A percentile compares a stretch with the other conserved stretches of the same genome.
Evolutionary conservation across 257 asterid species (phyloP).

Genomic region (Dorcoceras hygrometricum): DNA sequence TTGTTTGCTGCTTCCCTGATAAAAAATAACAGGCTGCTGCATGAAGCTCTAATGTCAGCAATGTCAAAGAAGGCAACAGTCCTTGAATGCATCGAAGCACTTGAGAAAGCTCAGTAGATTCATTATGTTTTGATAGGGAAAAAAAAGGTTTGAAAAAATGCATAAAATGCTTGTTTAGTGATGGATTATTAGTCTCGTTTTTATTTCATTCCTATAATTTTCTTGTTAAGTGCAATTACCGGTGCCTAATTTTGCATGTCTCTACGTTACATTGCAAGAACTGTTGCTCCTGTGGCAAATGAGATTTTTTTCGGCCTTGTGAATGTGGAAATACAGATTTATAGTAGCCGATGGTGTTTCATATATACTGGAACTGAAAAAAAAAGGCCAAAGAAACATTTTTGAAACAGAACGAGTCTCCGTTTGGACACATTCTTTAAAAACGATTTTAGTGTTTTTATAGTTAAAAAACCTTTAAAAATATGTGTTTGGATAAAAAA

Average conservation of each 20-base stretch:
- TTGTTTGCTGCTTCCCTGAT: conserved; percentile 77
- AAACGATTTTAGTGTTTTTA: too few species aligned
- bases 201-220: background rate
- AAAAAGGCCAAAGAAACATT: too few species aligned
- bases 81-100: conserved; percentile 85
- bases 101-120: conserved; percentile 58
- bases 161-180: background rate
- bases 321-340: too few species aligned
- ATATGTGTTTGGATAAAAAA: too few species aligned
- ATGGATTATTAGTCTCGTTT: background rate
- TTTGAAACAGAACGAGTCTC: too few species aligned
- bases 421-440: too few species aligned
- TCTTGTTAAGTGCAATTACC: background rate
- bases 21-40: conserved; percentile 58
- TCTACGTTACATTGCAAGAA: background rate
- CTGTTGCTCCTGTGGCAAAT: background rate
- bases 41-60: conserved; percentile 74
- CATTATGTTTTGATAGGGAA: background rate
- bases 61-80: conserved; percentile 84
- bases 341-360: too few species aligned
- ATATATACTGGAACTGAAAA: too few species aligned
- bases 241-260: background rate
- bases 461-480: too few species aligned
- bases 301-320: background rate
- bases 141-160: background rate